These are phyloP conservation scores for Diplocarpon mali DNA, from an alignment of 2,329 filamentous ascomycete genomes.

Conservation along the genomic window DNA sequence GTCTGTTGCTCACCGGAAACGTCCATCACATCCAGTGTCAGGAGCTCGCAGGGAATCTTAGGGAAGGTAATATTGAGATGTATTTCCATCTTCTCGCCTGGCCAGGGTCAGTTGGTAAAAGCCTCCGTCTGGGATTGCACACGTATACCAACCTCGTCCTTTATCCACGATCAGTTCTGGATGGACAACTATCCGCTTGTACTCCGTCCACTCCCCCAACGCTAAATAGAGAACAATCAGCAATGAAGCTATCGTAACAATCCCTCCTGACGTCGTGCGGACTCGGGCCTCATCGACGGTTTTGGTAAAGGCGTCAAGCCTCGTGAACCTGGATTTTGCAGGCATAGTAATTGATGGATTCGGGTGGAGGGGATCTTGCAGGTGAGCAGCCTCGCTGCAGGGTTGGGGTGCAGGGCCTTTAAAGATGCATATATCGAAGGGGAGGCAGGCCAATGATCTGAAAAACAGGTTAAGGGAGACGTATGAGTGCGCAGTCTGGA, in stretches of 20 bases:
- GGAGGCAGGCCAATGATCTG: slow-evolving; percentile 10
- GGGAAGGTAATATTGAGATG: slow-evolving; percentile 96
- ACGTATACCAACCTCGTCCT: slow-evolving; percentile 59
- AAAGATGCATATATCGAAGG: slow-evolving; percentile 19
- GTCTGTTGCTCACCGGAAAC: slow-evolving; percentile 95
- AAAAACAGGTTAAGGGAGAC: slow-evolving; percentile 4
- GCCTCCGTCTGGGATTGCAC: background rate
- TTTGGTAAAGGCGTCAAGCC: slow-evolving; percentile 97
- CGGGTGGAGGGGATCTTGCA: background rate
- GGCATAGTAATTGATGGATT: slow-evolving; percentile 48
- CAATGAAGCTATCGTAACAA: slow-evolving; percentile 87
- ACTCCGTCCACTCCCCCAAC: slow-evolving; percentile 94
- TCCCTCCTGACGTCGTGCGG: slow-evolving; percentile 86
- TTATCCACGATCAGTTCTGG: slow-evolving; percentile 96
- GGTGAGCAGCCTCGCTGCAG: slow-evolving; percentile 16
- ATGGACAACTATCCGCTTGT: slow-evolving; percentile 72
- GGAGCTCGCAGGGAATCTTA: slow-evolving; percentile 81
- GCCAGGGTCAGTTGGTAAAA: background rate
- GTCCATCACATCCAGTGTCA: slow-evolving; percentile 98
- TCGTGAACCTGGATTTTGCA: slow-evolving; percentile 84
- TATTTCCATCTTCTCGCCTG: slow-evolving; percentile 97
- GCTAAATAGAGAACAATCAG: slow-evolving; percentile 79
- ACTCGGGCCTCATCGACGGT: slow-evolving; percentile 97
- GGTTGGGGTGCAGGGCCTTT: slow-evolving; percentile 6
- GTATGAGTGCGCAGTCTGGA: background rate